These are phyloP conservation scores for Rhinocladiella similis DNA, from an alignment of 2,329 filamentous ascomycete genomes.

Conservation along the genomic window DNA sequence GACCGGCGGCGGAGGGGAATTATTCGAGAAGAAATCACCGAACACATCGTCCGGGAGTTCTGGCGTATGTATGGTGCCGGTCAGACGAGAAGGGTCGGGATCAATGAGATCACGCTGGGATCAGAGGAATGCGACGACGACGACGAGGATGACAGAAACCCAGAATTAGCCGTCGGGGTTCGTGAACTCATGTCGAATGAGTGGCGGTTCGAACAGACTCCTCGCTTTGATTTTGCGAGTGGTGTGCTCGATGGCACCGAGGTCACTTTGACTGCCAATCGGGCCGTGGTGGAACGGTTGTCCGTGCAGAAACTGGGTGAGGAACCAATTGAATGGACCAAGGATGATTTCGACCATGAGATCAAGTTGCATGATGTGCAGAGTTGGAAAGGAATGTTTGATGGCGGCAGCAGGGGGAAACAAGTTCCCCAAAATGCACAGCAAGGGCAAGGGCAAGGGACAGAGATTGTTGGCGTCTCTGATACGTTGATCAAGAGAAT, in stretches of 20 bases:
- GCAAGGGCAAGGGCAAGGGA: background rate
- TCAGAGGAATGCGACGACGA: slow-evolving; percentile 7
- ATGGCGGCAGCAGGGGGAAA: background rate
- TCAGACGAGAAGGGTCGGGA: background rate
- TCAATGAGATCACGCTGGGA: slow-evolving; percentile 18
- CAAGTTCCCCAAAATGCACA: no score
- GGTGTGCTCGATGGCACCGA: slow-evolving; percentile 14
- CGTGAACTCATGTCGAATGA: slow-evolving; percentile 22
- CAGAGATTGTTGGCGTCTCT: background rate
- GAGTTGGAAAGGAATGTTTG: slow-evolving; percentile 9
- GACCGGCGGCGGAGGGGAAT: background rate
- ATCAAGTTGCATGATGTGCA: slow-evolving; percentile 10
- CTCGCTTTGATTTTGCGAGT: slow-evolving; percentile 25
- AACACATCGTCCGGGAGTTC: slow-evolving; percentile 22
- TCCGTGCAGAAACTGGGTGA: background rate
- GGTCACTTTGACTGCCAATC: slow-evolving; percentile 21
- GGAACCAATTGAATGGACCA: background rate
- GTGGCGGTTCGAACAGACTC: slow-evolving; percentile 28
- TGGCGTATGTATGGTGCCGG: slow-evolving; percentile 17
- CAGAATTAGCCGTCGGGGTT: slow-evolving; percentile 17
- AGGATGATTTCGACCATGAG: background rate
- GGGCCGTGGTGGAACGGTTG: slow-evolving; percentile 16
- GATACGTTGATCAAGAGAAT: slow-evolving; percentile 5
- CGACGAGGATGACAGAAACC: slow-evolving; percentile 7
- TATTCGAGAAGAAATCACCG: slow-evolving; percentile 12